Evolutionary conservation across 768 basidiomycete genomes (phyloP).

Genomic region (Hericium coralloides): DNA sequence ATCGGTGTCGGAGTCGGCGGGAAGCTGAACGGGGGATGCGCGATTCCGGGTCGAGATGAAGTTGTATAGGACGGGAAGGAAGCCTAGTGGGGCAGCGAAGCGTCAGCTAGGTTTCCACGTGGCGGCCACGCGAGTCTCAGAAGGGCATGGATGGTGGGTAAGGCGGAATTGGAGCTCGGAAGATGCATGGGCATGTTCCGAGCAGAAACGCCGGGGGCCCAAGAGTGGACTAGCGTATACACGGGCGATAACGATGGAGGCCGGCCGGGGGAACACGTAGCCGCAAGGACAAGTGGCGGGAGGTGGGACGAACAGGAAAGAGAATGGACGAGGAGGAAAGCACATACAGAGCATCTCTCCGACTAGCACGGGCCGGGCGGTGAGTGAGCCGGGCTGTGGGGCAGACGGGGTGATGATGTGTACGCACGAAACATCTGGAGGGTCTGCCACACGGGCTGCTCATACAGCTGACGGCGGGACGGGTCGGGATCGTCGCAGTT

Average conservation of each 20-base stretch:
- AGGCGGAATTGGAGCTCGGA: too few relatives aligned
- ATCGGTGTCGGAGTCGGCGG: constrained; percentile 23
- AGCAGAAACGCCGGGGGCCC: too few relatives aligned
- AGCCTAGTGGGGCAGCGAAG: constrained; percentile 41
- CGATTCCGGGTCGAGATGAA: constrained; percentile 41
- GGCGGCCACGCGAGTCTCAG: neutral
- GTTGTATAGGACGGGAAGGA: constrained; percentile 74
- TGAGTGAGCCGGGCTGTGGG: constrained; percentile 16
- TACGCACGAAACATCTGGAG: constrained; percentile 82
- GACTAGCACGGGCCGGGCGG: constrained; percentile 37
- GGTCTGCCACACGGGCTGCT: constrained; percentile 93
- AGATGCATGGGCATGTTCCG: too few relatives aligned
- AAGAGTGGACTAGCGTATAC: too few relatives aligned
- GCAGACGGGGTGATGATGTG: constrained; percentile 4
- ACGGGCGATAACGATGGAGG: too few relatives aligned
- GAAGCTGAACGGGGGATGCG: constrained; percentile 43
- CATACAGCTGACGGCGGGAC: constrained; percentile 60
- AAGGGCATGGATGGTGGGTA: too few relatives aligned
- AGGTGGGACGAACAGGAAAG: neutral
- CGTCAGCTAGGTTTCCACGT: constrained; percentile 3
- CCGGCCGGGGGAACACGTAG: too few relatives aligned
- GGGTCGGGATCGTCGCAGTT: constrained; percentile 70
- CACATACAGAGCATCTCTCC: constrained; percentile 90
- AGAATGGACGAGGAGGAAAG: constrained; percentile 11
- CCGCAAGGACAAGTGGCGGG: too few relatives aligned